These are phyloP conservation scores for Fraxinus nigra DNA, from an alignment of 305 asterid species.

Conservation along the genomic window DNA sequence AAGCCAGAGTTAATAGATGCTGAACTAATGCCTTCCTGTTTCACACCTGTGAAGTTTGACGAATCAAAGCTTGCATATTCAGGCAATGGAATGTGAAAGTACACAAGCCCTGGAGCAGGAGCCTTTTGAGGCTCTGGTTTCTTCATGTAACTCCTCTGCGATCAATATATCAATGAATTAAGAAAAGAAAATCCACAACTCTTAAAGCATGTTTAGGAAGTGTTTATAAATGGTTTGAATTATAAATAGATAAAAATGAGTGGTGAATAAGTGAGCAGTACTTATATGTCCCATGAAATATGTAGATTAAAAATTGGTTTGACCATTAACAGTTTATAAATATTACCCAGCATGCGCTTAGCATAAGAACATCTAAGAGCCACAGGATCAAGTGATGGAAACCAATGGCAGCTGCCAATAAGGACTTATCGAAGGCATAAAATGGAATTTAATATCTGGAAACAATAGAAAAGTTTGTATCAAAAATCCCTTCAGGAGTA, in stretches of 20 bases:
- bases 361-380: neutral
- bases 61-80: slow-evolving; percentile 76
- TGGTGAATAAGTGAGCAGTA: neutral
- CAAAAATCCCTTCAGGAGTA: neutral
- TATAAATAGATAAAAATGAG: no score
- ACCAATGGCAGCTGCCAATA: neutral
- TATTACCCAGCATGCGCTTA: neutral
- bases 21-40: slow-evolving; percentile 83
- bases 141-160: slow-evolving; percentile 59
- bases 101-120: slow-evolving; percentile 77
- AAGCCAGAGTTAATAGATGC: slow-evolving; percentile 81
- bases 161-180: slow-evolving; percentile 9
- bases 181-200: neutral
- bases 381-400: neutral
- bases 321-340: neutral
- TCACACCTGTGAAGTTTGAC: slow-evolving; percentile 73
- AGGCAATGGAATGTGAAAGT: slow-evolving; percentile 93
- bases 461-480: neutral
- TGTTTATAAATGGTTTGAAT: neutral
- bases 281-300: neutral
- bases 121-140: slow-evolving; percentile 62
- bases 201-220: neutral
- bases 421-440: neutral
- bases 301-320: neutral
- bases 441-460: neutral